Percentiles rank a stretch among this genome's conserved stretches.
phyloP scores from a whole-genome alignment of 805 yeast species.

The Kodamaea leandrae region DNA sequence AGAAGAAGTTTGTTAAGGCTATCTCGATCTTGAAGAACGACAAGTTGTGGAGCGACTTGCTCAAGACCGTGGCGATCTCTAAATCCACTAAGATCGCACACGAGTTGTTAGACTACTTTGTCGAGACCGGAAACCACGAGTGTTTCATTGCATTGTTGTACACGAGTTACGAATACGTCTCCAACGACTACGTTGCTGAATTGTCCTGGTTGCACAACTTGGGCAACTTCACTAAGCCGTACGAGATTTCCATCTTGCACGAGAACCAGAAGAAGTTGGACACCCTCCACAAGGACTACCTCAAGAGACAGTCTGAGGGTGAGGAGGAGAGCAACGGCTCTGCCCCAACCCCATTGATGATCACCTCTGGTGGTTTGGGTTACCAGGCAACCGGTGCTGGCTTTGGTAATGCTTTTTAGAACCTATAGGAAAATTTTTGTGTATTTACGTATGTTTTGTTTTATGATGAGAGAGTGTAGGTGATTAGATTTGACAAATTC shows the following conservation, averaged over 20 bases:
- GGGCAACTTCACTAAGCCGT: conserved; percentile 86
- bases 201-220: conserved; percentile 87
- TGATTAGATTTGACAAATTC: no score
- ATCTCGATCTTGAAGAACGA: conserved; percentile 86
- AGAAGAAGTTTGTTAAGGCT: conserved; percentile 90
- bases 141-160: conserved; percentile 88
- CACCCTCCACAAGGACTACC: conserved; percentile 66
- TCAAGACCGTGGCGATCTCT: conserved; percentile 86
- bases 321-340: conserved; percentile 45
- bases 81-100: conserved; percentile 78
- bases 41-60: conserved; percentile 92
- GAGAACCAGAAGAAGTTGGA: conserved; percentile 71
- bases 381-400: conserved; percentile 72
- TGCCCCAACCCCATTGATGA: conserved; percentile 67
- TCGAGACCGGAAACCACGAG: conserved; percentile 95
- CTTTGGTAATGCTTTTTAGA: conserved; percentile 52
- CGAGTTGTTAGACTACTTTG: conserved; percentile 86
- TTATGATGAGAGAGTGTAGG: background rate
- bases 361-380: conserved; percentile 75
- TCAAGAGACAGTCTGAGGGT: conserved; percentile 59
- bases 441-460: conserved; percentile 7
- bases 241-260: conserved; percentile 76
- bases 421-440: conserved; percentile 4
- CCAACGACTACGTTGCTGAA: conserved; percentile 82
- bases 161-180: conserved; percentile 76